Conservation (phyloP, 73 alveolate species). For the Blepharisma japonicum region DNA sequence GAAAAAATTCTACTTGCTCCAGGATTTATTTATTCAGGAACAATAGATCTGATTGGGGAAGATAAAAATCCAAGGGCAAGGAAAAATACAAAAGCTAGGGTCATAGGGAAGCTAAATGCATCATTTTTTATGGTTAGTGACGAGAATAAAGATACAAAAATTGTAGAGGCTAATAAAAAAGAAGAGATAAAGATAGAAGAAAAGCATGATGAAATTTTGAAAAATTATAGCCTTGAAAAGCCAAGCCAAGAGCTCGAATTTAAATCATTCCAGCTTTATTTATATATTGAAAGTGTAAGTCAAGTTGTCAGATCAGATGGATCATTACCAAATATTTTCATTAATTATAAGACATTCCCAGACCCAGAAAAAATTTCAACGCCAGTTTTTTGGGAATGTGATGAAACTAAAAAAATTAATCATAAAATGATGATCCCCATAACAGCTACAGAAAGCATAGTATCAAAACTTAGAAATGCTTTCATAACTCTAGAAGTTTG, state of each 20-base stretch:
- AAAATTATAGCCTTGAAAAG: too few relatives aligned
- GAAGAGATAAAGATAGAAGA: not conserved
- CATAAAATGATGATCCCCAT: conserved; percentile 51
- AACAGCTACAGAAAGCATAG: conserved; percentile 35
- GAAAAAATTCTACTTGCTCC: conserved; percentile 10
- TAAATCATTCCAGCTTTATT: not conserved
- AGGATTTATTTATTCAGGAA: not conserved
- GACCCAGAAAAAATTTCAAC: conserved; percentile 45
- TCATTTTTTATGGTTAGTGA: not conserved
- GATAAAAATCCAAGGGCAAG: not conserved
- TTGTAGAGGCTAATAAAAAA: not conserved
- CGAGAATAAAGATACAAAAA: not conserved
- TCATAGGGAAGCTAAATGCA: not conserved
- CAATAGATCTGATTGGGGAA: not conserved
- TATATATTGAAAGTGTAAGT: conserved; percentile 23
- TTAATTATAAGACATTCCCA: conserved; percentile 63
- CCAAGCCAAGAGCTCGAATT: too few relatives aligned
- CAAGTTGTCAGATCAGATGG: not conserved
- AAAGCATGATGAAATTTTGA: too few relatives aligned
- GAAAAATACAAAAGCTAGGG: not conserved
- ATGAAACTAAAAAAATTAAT: conserved; percentile 34
- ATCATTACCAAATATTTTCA: conserved; percentile 42
- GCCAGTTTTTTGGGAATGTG: conserved; percentile 31
- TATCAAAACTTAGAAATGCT: conserved; percentile 37
- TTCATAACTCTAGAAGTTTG: conserved; percentile 59